Percentiles rank a stretch among this genome's conserved stretches.
Conservation (phyloP, 148 eudicot species). For the Spergularia bocconei region DNA sequence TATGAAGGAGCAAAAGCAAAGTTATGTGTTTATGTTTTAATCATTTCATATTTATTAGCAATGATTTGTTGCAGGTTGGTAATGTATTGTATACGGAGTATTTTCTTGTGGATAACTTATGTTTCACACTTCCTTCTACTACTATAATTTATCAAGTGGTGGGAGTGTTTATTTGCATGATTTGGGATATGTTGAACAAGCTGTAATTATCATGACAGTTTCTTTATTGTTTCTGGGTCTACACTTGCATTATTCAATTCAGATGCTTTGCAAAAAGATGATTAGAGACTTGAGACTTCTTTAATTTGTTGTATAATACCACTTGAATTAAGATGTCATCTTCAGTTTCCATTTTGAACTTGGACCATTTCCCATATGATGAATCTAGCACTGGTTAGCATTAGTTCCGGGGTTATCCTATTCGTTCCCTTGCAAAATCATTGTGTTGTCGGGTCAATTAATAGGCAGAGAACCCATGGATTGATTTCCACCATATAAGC, state of each 20-base stretch:
- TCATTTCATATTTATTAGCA: too few relatives aligned
- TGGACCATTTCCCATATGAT: not conserved
- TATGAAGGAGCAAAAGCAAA: not conserved
- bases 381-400: not conserved
- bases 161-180: too few relatives aligned
- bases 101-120: too few relatives aligned
- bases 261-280: too few relatives aligned
- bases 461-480: not conserved
- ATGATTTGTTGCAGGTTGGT: too few relatives aligned
- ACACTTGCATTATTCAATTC: too few relatives aligned
- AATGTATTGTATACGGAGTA: too few relatives aligned
- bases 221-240: too few relatives aligned
- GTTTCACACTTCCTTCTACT: too few relatives aligned
- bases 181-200: too few relatives aligned
- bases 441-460: not conserved
- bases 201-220: too few relatives aligned
- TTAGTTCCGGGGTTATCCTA: not conserved
- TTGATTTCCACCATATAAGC: not conserved
- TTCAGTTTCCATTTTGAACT: not conserved
- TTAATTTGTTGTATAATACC: not conserved
- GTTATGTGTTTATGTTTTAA: not conserved
- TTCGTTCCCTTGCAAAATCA: not conserved
- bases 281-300: not conserved
- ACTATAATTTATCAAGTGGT: too few relatives aligned
- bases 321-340: not conserved